phyloP scores from a whole-genome alignment of 2,329 filamentous ascomycete species.

The Xylaria polymorpha region DNA sequence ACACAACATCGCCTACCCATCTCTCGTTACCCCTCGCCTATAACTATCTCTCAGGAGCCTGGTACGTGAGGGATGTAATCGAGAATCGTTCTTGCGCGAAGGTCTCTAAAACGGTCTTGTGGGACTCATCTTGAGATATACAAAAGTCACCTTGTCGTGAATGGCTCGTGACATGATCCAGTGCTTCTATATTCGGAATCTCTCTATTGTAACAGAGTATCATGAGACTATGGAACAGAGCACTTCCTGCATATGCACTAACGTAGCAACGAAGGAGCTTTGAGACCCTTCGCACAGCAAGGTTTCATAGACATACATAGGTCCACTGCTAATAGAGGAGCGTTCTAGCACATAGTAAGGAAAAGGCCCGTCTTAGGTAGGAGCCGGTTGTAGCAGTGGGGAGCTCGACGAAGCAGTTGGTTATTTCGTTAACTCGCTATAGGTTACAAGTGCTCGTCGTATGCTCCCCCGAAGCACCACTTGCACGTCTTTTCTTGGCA shows the following conservation, averaged over 20 bases:
- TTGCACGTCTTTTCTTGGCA: neutral
- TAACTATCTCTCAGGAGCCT: neutral
- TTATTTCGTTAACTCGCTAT: neutral
- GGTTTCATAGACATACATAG: neutral
- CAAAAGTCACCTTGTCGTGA: no score
- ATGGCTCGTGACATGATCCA: no score
- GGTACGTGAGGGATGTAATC: no score
- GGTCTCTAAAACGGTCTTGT: no score
- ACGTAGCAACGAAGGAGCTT: neutral
- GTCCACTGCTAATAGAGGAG: neutral
- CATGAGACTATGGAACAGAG: neutral
- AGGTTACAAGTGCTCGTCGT: neutral
- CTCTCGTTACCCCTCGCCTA: neutral
- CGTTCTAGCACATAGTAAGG: neutral
- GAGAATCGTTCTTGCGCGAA: no score
- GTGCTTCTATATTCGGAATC: neutral
- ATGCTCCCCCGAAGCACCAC: neutral
- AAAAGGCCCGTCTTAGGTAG: neutral
- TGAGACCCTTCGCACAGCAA: neutral
- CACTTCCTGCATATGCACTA: neutral
- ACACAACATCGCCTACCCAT: neutral
- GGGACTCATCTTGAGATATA: no score
- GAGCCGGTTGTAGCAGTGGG: neutral
- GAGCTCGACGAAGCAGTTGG: neutral
- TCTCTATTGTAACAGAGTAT: neutral